Percentiles rank a stretch among this genome's conserved stretches.
Conservation (phyloP, 345 rosid genomes). For the Noccaea caerulescens region DNA sequence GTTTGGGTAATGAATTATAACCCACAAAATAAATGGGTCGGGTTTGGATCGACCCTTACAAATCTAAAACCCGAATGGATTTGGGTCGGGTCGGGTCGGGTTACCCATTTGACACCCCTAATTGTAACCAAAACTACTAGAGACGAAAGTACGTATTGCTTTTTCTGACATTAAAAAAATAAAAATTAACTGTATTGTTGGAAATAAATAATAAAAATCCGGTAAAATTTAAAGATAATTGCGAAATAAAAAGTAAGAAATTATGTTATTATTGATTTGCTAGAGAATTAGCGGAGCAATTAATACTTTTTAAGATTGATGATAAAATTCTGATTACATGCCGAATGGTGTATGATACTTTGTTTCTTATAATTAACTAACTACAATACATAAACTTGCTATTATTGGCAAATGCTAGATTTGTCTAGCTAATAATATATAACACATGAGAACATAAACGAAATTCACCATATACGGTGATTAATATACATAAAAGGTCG, state of each 20-base stretch:
- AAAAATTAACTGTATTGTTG: background rate
- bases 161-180: background rate
- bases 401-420: constrained; percentile 24
- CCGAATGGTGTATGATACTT: background rate
- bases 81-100: too few species aligned
- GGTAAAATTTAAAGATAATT: background rate
- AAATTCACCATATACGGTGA: constrained; percentile 16
- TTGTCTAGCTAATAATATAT: background rate
- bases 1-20: too few species aligned
- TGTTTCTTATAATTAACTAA: background rate
- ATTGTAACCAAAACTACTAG: constrained; percentile 10
- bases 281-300: background rate
- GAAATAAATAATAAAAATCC: background rate
- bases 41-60: too few species aligned
- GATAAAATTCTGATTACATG: background rate
- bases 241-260: background rate
- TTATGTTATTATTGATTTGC: background rate
- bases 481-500: background rate
- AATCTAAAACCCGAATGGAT: too few species aligned
- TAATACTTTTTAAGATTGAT: background rate
- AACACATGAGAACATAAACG: background rate
- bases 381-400: constrained; percentile 16
- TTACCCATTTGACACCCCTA: too few species aligned
- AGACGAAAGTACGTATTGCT: constrained; percentile 7
- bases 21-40: too few species aligned